Conservation (phyloP, 225 moss, liverwort and hornwort species). For the Climacium dendroides region DNA sequence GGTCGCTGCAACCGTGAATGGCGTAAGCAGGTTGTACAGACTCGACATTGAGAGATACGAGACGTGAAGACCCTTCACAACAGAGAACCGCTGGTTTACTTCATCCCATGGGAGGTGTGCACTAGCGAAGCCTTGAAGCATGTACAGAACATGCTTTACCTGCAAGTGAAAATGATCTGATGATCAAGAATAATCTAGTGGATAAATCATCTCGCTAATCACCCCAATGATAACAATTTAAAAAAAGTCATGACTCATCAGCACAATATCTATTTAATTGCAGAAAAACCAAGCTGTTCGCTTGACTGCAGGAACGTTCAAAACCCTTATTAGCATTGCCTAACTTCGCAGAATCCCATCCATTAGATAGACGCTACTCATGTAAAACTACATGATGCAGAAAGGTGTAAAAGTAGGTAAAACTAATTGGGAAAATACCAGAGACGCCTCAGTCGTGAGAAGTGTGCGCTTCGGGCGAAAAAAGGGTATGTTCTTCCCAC, state of each 20-base stretch:
- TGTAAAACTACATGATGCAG: neutral
- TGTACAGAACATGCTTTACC: slow-evolving; percentile 85
- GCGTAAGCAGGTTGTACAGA: slow-evolving; percentile 63
- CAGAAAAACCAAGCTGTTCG: neutral
- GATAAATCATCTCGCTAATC: too few relatives aligned
- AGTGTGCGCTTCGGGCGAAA: slow-evolving; percentile 58
- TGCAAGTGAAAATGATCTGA: slow-evolving; percentile 8
- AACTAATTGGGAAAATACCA: slow-evolving; percentile 23
- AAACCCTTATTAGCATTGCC: neutral
- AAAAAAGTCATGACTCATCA: too few relatives aligned
- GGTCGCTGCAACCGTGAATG: slow-evolving; percentile 71
- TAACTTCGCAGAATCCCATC: neutral
- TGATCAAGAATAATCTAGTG: too few relatives aligned
- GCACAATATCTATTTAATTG: neutral
- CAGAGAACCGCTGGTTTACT: slow-evolving; percentile 41
- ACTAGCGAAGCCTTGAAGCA: slow-evolving; percentile 83
- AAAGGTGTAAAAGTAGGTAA: neutral
- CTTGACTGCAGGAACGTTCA: neutral
- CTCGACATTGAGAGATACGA: slow-evolving; percentile 86
- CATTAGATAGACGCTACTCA: neutral
- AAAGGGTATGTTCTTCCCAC: slow-evolving; percentile 67
- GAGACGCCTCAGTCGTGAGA: slow-evolving; percentile 60
- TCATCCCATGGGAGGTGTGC: slow-evolving; percentile 66
- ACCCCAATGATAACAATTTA: too few relatives aligned
- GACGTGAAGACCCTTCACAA: slow-evolving; percentile 62